These are phyloP conservation scores for Fonsecaea erecta DNA, from an alignment of 2,329 filamentous ascomycete species.

Conservation along the genomic window DNA sequence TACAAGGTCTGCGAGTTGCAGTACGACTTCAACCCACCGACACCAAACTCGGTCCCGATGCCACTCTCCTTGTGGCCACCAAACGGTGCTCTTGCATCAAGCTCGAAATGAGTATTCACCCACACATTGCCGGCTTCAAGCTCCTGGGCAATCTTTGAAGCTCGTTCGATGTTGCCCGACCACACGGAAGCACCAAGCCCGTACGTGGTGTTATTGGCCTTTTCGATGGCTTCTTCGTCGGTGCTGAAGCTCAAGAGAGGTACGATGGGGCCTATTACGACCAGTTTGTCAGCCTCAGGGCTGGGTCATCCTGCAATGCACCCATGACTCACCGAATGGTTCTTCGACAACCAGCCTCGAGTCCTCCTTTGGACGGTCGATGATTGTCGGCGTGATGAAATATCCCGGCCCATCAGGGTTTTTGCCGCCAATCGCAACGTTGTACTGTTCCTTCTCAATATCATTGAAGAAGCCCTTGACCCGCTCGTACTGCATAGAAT, in stretches of 20 bases:
- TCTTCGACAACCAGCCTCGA: conserved; percentile 63
- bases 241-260: conserved; percentile 65
- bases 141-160: conserved; percentile 24
- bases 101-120: conserved; percentile 31
- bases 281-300: conserved; percentile 54
- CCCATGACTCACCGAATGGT: conserved; percentile 54
- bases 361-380: conserved; percentile 61
- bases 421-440: conserved; percentile 57
- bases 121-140: conserved; percentile 36
- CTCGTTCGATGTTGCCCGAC: conserved; percentile 33
- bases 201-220: conserved; percentile 52
- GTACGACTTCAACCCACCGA: conserved; percentile 36
- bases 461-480: conserved; percentile 62
- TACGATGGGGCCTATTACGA: conserved; percentile 60
- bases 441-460: conserved; percentile 59
- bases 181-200: conserved; percentile 31
- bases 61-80: conserved; percentile 41
- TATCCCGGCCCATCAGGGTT: conserved; percentile 50
- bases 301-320: conserved; percentile 62
- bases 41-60: conserved; percentile 39
- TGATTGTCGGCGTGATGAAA: conserved; percentile 64
- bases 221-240: conserved; percentile 63
- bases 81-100: conserved; percentile 33
- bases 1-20: conserved; percentile 35
- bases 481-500: conserved; percentile 66